Evolutionary conservation across 2,329 filamentous ascomycete species (phyloP).

Genomic region (Neurospora sp.): DNA sequence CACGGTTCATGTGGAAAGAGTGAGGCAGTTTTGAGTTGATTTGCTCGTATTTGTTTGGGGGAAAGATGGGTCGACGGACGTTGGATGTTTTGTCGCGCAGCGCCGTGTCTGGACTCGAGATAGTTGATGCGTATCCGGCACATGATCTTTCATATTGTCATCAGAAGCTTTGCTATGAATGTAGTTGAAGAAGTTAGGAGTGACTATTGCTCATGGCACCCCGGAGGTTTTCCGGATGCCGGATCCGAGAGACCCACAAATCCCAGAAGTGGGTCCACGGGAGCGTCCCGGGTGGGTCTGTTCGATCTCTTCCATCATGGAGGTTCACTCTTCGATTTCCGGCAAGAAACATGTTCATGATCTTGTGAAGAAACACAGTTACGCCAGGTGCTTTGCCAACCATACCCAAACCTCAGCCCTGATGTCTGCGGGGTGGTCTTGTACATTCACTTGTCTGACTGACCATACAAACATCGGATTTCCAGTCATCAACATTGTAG

Average conservation of each 20-base stretch:
- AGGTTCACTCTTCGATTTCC: background rate
- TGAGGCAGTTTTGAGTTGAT: background rate
- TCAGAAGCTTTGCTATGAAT: background rate
- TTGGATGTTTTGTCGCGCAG: background rate
- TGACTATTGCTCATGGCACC: background rate
- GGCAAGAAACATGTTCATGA: background rate
- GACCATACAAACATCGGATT: background rate
- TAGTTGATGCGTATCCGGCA: background rate
- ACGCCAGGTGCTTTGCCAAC: background rate
- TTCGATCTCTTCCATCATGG: background rate
- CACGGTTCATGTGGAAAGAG: background rate
- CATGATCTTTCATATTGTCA: accelerated
- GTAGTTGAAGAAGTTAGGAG: background rate
- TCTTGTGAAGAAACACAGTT: background rate
- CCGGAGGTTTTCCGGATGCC: background rate
- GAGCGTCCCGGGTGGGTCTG: background rate
- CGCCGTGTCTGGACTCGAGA: background rate
- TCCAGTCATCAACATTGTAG: background rate
- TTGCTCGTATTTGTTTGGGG: background rate
- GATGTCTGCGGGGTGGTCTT: background rate
- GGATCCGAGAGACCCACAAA: background rate
- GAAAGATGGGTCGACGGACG: background rate
- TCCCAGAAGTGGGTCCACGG: background rate
- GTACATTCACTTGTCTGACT: background rate
- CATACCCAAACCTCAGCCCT: background rate